Base-by-base conservation (phyloP, 164 flowering plant species). In the Aristolochia fimbriata region DNA sequence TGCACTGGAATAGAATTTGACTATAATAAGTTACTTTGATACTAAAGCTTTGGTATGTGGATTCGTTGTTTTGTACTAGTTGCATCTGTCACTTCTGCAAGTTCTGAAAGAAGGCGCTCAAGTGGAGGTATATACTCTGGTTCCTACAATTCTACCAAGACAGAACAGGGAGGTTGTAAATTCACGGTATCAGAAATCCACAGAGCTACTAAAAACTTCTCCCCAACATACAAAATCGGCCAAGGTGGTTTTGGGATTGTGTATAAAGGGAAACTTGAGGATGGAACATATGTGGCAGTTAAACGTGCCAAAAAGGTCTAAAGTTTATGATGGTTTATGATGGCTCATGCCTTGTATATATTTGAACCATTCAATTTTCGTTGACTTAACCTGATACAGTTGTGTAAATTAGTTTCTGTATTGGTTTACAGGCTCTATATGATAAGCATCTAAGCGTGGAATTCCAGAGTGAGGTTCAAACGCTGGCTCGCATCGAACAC, bases 201-300 rank as follows among this genome's bases (percentile, higher is more conserved):
- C 72, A 77, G 68, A 71, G 96, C 90, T 47, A 89, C 98, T 0
- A 82, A 68, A 70, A 83, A 82, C 70, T 89, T 92, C 64, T 81
- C 88, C 31, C 90, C 96, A 2, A 69, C 84, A 19, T 68, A 74
- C 62, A 89, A 83, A 77, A 76, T 92, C 19, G 98, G 98, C 43
- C 93, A 89, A 71, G 98, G 98, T 33, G 96, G 98, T 16, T 92
- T 85, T 73, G 98, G 96, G 47, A 84, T 83, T 0, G 96, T 92
- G 46, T 92, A 87, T 72, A 85, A 76, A 71, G 98, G 87, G 8
- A 81, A 63, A 65, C 78, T 92, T 5, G 73, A 69, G 1, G 90
- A 89, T 76, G 98, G 98, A 25, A 73, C 79, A 2, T 7, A 74
- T 6, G 96, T 89, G 65, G 96, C 98, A 0, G 55, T 93, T 51